Conservation (phyloP, 2,329 filamentous ascomycete species). For the Oidium heveae region DNA sequence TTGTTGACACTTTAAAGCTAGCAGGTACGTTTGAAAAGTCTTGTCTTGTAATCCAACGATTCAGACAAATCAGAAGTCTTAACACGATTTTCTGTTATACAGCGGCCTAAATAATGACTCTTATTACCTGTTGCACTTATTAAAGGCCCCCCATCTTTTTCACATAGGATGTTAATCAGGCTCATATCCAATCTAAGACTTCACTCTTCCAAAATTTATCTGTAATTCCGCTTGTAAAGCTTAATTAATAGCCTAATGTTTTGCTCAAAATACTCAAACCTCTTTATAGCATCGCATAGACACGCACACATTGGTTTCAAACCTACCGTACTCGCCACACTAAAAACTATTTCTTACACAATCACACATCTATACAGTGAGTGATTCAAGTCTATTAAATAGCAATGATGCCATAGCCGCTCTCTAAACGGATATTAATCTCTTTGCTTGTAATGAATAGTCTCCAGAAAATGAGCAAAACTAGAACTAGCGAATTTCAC, state of each 20-base stretch:
- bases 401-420: slow-evolving; percentile 1
- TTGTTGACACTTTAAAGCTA: slow-evolving; percentile 3
- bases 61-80: slow-evolving; percentile 1
- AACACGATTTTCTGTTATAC: slow-evolving; percentile 2
- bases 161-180: not conserved
- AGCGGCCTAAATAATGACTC: not conserved
- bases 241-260: not conserved
- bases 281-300: too few species aligned
- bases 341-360: slow-evolving; percentile 1
- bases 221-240: not conserved
- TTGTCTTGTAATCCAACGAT: slow-evolving; percentile 1
- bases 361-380: too few species aligned
- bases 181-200: not conserved
- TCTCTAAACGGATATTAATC: slow-evolving; percentile 3
- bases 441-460: slow-evolving; percentile 1
- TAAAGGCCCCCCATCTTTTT: not conserved
- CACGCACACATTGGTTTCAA: slow-evolving; percentile 1
- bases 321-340: slow-evolving; percentile 2
- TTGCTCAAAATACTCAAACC: not conserved
- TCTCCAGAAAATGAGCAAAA: slow-evolving; percentile 1
- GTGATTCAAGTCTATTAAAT: slow-evolving; percentile 1
- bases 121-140: not conserved
- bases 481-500: not conserved
- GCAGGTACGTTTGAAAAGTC: not conserved
- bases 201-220: not conserved